Evolutionary conservation across 805 yeast genomes (phyloP), one percentile per base, ranked within the genome.

Genomic region (Komagataella ulmi): DNA sequence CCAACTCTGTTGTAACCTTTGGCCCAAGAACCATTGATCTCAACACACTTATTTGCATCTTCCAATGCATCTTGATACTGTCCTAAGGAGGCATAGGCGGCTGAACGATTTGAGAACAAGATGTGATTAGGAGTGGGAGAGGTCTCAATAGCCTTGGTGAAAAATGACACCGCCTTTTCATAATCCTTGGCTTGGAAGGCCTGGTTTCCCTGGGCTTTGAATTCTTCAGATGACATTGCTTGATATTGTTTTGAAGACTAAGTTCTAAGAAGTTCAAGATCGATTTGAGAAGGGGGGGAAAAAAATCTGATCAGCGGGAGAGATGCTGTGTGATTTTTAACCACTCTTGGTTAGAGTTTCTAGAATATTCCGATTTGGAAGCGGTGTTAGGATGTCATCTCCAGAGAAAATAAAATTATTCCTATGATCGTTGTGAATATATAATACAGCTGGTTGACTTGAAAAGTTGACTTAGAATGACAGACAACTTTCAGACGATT

Each of bases 1-100:
- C 88, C 99, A 44, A 85, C 85, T 68, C 99, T 83, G 62, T 82
- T 85, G 73, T 85, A 87, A 49, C 98, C 99, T 69, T 93, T 93
- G 19, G 97, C 89, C 98, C 98, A 93, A 2, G 83, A 57, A 14
- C 89, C 83, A 57, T 86, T 88, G 68, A 89, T 81, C 60, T 79
- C 76, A 51, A 85, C 81, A 69, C 96, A 85, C 62, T 85, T 79
- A 54, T 86, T 69, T 17, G 98, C 99, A 66, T 93, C 99, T 48
- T 74, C 71, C 54, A 88, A 72, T 3, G 98, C 99, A 54, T 81
- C 71, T 19, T 65, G 66, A 61, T 82, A 93, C 60, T 89, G 71
- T 61, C 81, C 80, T 70, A 81, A 68, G 6, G 97, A 87, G 3
- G 97, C 85, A 61, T 83, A 83, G 53, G 88, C 79, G 12, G 96